phyloP scores from a whole-genome alignment of 495 filamentous ascomycete genomes.

The Monascus purpureus region DNA sequence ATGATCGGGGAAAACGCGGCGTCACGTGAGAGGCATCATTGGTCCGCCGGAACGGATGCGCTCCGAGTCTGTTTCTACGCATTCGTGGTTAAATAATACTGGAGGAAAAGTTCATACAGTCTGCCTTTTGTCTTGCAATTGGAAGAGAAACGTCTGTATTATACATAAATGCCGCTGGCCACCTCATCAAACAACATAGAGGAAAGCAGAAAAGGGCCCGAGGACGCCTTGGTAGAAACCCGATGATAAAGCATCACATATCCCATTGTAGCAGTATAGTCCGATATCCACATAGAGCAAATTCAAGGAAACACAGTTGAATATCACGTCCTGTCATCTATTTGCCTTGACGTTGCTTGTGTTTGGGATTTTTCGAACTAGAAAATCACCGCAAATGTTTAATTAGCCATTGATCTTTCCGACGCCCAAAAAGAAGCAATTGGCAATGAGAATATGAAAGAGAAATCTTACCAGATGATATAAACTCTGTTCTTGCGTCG shows the following conservation, averaged over 20 bases:
- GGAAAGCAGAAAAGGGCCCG: too few relatives aligned
- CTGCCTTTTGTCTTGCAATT: background rate
- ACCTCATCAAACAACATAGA: too few relatives aligned
- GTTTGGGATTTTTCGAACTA: conserved; percentile 64
- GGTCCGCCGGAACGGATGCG: too few relatives aligned
- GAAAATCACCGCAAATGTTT: conserved; percentile 26
- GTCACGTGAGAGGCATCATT: conserved; percentile 20
- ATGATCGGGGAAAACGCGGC: conserved; percentile 31
- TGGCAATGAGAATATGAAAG: background rate
- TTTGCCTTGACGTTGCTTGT: conserved; percentile 49
- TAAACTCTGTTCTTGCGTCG: conserved; percentile 24
- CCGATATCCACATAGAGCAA: too few relatives aligned
- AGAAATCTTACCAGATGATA: conserved; percentile 18
- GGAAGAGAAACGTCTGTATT: too few relatives aligned
- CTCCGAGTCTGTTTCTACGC: too few relatives aligned
- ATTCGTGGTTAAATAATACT: conserved; percentile 6
- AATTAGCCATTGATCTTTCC: conserved; percentile 36
- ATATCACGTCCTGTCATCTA: conserved; percentile 43
- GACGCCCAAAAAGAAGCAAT: background rate
- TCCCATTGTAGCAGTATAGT: too few relatives aligned
- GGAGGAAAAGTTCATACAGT: background rate
- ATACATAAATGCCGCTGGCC: too few relatives aligned
- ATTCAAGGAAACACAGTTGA: too few relatives aligned
- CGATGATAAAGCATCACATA: too few relatives aligned
- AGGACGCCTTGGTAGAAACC: too few relatives aligned